These are phyloP conservation scores for Escovopsis sp. DNA, from an alignment of 2,329 filamentous ascomycete species.

Conservation along the genomic window DNA sequence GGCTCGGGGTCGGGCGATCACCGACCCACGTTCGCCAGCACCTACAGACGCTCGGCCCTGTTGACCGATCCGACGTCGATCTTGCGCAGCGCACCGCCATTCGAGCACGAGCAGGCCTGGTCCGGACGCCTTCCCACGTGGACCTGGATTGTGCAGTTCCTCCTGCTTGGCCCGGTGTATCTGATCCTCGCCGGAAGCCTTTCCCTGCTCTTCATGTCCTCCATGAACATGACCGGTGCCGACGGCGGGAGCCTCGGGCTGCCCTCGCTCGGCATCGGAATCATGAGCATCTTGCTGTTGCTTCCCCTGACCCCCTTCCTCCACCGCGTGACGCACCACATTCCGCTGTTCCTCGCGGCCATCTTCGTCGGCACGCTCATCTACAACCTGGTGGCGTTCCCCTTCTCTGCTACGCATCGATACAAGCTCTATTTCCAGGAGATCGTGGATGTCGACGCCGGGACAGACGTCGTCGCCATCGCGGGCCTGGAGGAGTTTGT, in stretches of 20 bases:
- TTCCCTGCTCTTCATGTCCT: conserved; percentile 54
- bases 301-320: conserved; percentile 70
- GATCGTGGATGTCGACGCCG: conserved; percentile 58
- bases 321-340: conserved; percentile 69
- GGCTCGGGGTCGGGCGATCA: conserved; percentile 22
- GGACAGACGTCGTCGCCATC: conserved; percentile 54
- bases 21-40: conserved; percentile 38
- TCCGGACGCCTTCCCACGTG: conserved; percentile 62
- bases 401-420: conserved; percentile 64
- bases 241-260: conserved; percentile 62
- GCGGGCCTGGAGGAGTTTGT: conserved; percentile 54
- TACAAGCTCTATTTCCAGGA: conserved; percentile 85
- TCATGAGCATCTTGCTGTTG: conserved; percentile 55
- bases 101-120: conserved; percentile 71
- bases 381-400: conserved; percentile 78
- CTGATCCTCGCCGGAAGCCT: conserved; percentile 66
- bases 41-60: conserved; percentile 34
- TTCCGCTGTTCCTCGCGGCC: conserved; percentile 61
- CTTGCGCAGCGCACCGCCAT: conserved; percentile 24
- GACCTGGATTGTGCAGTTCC: conserved; percentile 78
- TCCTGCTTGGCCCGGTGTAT: conserved; percentile 63
- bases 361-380: conserved; percentile 61
- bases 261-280: conserved; percentile 55
- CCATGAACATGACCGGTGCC: conserved; percentile 64
- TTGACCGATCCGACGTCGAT: conserved; percentile 13